These are phyloP conservation scores for Ustulina deusta DNA, from an alignment of 2,329 filamentous ascomycete genomes.

Conservation along the genomic window DNA sequence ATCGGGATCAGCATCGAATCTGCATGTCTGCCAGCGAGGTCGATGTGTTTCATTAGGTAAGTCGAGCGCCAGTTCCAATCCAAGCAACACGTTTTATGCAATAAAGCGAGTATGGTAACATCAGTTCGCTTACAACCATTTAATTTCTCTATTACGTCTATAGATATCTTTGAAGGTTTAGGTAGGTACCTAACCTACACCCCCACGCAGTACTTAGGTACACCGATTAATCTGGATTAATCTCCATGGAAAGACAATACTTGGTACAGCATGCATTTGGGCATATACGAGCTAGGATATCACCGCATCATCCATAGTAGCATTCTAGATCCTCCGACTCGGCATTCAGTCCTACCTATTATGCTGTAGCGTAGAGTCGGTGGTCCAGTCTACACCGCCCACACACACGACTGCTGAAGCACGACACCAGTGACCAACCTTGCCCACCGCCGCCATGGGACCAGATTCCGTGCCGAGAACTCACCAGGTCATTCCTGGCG, in stretches of 20 bases:
- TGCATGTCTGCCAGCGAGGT: conserved; percentile 21
- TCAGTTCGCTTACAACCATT: background rate
- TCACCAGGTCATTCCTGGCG: conserved; percentile 69
- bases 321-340: conserved; percentile 7
- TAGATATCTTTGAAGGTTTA: no score
- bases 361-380: background rate
- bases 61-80: background rate
- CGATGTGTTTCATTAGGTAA: background rate
- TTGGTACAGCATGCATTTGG: background rate
- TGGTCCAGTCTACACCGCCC: background rate
- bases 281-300: background rate
- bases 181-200: no score
- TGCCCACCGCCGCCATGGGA: conserved; percentile 17
- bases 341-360: background rate
- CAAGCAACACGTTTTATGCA: background rate
- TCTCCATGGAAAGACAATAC: background rate
- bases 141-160: background rate
- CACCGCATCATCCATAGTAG: conserved; percentile 3
- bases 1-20: conserved; percentile 23
- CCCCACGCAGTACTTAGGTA: background rate
- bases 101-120: background rate
- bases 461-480: conserved; percentile 57
- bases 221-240: background rate
- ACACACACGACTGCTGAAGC: background rate
- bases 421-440: background rate